Conservation (phyloP, 306 rosid genomes). For the Vigna radiata region DNA sequence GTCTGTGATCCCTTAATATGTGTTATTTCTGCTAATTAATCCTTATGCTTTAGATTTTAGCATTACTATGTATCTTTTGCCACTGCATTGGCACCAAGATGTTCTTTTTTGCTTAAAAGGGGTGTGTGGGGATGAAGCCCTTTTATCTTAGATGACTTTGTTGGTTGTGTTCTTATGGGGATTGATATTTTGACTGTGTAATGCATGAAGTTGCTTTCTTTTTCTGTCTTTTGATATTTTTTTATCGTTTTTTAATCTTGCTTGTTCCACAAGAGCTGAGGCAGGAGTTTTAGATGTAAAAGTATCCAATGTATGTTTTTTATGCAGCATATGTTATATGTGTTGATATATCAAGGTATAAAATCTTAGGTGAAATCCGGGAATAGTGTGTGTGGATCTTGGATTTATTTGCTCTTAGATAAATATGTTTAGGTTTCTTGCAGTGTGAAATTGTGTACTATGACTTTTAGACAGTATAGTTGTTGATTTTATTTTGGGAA, state of each 20-base stretch:
- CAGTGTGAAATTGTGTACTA: neutral
- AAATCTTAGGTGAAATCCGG: neutral
- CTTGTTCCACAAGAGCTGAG: neutral
- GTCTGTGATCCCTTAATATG: neutral
- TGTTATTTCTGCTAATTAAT: neutral
- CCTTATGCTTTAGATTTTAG: neutral
- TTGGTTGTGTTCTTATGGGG: neutral
- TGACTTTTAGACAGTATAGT: constrained; percentile 7
- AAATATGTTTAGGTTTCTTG: neutral
- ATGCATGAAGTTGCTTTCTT: neutral
- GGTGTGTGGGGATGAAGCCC: neutral
- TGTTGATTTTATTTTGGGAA: constrained; percentile 5
- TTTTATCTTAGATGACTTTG: neutral
- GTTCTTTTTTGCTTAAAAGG: neutral
- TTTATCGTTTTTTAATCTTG: neutral
- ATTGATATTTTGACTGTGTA: neutral
- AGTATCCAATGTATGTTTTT: neutral
- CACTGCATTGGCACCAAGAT: neutral
- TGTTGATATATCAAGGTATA: neutral
- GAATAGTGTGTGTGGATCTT: neutral
- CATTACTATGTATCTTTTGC: neutral
- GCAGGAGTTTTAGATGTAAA: neutral
- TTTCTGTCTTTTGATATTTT: neutral
- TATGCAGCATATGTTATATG: neutral
- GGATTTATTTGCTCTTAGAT: neutral